Conservation (phyloP, 768 basidiomycete genomes). For the Phylloporus sp. region DNA sequence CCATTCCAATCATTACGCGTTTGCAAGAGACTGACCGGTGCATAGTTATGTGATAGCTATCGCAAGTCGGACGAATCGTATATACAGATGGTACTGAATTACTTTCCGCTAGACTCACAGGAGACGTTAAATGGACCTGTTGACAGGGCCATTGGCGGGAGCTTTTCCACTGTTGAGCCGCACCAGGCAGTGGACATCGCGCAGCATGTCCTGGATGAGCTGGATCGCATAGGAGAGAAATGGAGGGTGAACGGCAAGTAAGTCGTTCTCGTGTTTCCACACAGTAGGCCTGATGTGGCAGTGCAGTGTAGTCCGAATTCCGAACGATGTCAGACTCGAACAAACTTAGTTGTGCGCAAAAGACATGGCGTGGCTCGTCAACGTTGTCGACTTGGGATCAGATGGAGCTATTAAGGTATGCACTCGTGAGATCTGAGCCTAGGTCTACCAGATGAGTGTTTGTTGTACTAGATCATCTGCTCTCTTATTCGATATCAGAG, state of each 20-base stretch:
- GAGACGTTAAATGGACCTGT: slow-evolving; percentile 67
- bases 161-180: slow-evolving; percentile 79
- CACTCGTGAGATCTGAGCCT: too few species aligned
- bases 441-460: too few species aligned
- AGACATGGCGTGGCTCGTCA: too few species aligned
- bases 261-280: slow-evolving; percentile 6
- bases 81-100: slow-evolving; percentile 1
- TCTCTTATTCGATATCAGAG: too few species aligned
- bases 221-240: slow-evolving; percentile 61
- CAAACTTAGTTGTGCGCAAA: too few species aligned
- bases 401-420: too few species aligned
- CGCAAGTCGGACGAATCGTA: slow-evolving; percentile 59
- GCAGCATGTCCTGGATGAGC: slow-evolving; percentile 59
- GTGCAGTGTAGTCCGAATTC: too few species aligned
- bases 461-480: too few species aligned
- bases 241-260: slow-evolving; percentile 84
- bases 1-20: background rate
- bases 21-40: background rate
- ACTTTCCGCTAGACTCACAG: slow-evolving; percentile 63
- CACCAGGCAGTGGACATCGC: slow-evolving; percentile 79
- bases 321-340: too few species aligned
- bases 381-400: too few species aligned
- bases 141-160: slow-evolving; percentile 69
- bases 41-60: slow-evolving; percentile 48
- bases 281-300: too few species aligned